Conservation (phyloP, 2,329 filamentous ascomycete genomes). For the Cadophora sp. region DNA sequence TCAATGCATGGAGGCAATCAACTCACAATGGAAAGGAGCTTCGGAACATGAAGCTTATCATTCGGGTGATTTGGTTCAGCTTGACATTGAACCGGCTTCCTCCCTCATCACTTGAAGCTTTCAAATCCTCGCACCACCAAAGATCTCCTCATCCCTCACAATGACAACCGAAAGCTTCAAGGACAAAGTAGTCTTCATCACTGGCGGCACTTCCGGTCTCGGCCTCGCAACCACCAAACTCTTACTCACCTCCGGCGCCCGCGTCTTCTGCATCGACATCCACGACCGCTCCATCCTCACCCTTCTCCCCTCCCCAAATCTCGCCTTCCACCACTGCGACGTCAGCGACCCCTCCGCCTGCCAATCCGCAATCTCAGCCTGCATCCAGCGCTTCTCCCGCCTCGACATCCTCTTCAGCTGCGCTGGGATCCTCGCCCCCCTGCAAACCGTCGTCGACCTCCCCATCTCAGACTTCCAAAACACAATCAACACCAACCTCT, state of each 20-base stretch:
- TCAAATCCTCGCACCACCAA: too few species aligned
- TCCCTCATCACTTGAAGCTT: too few species aligned
- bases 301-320: not conserved
- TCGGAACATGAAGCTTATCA: too few species aligned
- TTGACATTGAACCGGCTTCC: too few species aligned
- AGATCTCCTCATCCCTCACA: not conserved
- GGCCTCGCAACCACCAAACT: not conserved
- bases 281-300: not conserved
- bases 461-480: not conserved
- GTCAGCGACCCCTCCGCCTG: not conserved
- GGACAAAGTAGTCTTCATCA: not conserved
- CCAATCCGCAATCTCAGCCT: not conserved
- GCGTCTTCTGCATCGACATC: not conserved
- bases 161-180: not conserved
- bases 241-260: not conserved
- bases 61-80: too few species aligned
- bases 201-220: not conserved
- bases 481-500: not conserved
- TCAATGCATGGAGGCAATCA: not conserved
- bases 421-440: not conserved
- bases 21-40: not conserved
- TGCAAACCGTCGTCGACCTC: not conserved
- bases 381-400: not conserved
- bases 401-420: not conserved
- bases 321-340: not conserved